Conservation (phyloP, 768 basidiomycete genomes). For the Trametes punicea region DNA sequence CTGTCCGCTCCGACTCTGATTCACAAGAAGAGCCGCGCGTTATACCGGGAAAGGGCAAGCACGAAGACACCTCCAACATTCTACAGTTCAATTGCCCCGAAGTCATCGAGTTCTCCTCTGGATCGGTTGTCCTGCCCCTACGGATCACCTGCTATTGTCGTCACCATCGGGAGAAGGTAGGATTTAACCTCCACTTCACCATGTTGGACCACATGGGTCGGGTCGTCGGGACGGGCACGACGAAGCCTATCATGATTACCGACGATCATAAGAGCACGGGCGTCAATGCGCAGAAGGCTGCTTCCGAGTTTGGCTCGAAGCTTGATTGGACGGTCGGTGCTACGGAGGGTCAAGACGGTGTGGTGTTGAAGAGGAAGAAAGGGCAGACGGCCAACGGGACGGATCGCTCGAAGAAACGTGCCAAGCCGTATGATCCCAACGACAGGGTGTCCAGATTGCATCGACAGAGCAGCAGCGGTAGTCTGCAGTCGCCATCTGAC, state of each 20-base stretch:
- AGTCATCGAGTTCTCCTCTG: slow-evolving; percentile 82
- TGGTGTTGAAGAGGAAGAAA: slow-evolving; percentile 51
- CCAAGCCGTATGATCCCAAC: slow-evolving; percentile 63
- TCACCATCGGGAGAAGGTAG: slow-evolving; percentile 95
- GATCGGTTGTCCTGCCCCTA: slow-evolving; percentile 86
- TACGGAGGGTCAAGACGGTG: slow-evolving; percentile 23
- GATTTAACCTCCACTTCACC: slow-evolving; percentile 87
- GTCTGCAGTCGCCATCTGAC: slow-evolving; percentile 29
- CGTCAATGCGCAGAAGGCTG: slow-evolving; percentile 26
- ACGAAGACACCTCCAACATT: slow-evolving; percentile 76
- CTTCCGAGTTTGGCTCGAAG: slow-evolving; percentile 15
- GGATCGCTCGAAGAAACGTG: slow-evolving; percentile 48
- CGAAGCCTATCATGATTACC: slow-evolving; percentile 95
- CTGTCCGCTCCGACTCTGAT: slow-evolving; percentile 73
- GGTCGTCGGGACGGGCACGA: slow-evolving; percentile 75
- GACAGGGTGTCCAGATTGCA: slow-evolving; percentile 27
- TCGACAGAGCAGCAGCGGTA: slow-evolving; percentile 31
- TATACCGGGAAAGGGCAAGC: slow-evolving; percentile 42
- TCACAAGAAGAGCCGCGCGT: slow-evolving; percentile 49
- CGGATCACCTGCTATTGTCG: slow-evolving; percentile 98
- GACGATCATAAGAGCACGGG: slow-evolving; percentile 93
- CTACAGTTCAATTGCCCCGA: slow-evolving; percentile 96
- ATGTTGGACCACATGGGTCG: slow-evolving; percentile 79
- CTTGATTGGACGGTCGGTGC: slow-evolving; percentile 16
- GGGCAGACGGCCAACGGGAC: slow-evolving; percentile 31